Percentiles rank a stretch among this genome's conserved stretches.
Evolutionary conservation across 768 basidiomycete species (phyloP).

Genomic region (Psilocybe azurescens): DNA sequence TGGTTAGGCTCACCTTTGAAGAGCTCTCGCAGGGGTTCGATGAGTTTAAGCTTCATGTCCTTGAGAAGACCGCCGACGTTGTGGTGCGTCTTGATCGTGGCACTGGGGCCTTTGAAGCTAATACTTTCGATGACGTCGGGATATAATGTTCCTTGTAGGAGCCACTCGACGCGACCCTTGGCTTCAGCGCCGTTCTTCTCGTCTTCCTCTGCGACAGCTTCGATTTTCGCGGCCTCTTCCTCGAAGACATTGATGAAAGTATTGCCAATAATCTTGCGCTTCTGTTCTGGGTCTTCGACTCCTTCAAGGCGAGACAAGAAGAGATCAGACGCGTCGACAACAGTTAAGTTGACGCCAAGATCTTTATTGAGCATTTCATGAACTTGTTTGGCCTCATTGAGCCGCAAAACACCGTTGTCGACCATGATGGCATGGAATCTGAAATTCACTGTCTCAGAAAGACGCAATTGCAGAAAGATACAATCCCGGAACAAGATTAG

Average conservation of each 20-base stretch:
- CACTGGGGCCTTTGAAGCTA: slow-evolving; percentile 98
- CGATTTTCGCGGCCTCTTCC: slow-evolving; percentile 89
- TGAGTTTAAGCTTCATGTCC: slow-evolving; percentile 98
- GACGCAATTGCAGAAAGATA: not conserved
- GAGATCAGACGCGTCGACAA: slow-evolving; percentile 93
- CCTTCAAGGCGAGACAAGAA: slow-evolving; percentile 91
- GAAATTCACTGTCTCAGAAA: not conserved
- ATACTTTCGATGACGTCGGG: slow-evolving; percentile 99
- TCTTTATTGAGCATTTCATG: slow-evolving; percentile 91
- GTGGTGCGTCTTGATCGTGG: slow-evolving; percentile 99
- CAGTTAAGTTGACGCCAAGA: slow-evolving; percentile 94
- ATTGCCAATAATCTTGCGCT: slow-evolving; percentile 98
- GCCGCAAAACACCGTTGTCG: slow-evolving; percentile 95
- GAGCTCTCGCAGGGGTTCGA: slow-evolving; percentile 95
- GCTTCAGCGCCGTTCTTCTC: slow-evolving; percentile 66
- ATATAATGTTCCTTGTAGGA: slow-evolving; percentile 96
- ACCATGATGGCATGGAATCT: slow-evolving; percentile 99
- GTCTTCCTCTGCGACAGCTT: slow-evolving; percentile 79
- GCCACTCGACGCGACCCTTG: slow-evolving; percentile 95
- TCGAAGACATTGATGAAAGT: slow-evolving; percentile 99
- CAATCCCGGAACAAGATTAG: slow-evolving; percentile 5
- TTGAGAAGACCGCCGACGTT: slow-evolving; percentile 96
- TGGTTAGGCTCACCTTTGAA: slow-evolving; percentile 80
- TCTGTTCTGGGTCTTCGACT: slow-evolving; percentile 94
- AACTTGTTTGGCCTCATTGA: slow-evolving; percentile 91